A percentile compares a stretch with the other conserved stretches of the same genome.
These are phyloP conservation scores for Sporothrix euskadiensis DNA, from an alignment of 2,329 filamentous ascomycete genomes.

Conservation along the genomic window DNA sequence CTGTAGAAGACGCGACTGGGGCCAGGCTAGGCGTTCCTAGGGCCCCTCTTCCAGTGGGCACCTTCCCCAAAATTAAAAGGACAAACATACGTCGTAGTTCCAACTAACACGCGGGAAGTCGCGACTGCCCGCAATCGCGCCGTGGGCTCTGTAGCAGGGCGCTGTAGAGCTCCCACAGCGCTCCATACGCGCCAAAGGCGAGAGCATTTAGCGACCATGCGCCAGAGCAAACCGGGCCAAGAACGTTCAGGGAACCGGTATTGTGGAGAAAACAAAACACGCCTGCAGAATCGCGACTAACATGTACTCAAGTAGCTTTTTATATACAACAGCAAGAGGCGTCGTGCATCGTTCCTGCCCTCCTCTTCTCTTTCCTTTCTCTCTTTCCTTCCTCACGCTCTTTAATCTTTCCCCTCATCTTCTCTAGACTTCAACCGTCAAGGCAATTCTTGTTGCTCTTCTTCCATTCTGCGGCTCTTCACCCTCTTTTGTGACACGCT, in stretches of 20 bases:
- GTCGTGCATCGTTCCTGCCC: not conserved
- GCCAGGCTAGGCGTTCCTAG: not conserved
- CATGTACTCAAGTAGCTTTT: not conserved
- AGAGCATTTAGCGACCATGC: not conserved
- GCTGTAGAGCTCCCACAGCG: not conserved
- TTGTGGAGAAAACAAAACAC: slow-evolving; percentile 26
- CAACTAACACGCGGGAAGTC: slow-evolving; percentile 15
- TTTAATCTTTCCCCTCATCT: not conserved
- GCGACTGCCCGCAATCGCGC: slow-evolving; percentile 9
- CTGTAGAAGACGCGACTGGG: slow-evolving; percentile 11
- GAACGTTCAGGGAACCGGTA: not conserved
- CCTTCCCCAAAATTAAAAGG: slow-evolving; percentile 1
- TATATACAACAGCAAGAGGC: slow-evolving; percentile 18
- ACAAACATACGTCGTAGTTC: not conserved
- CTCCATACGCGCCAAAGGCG: not conserved
- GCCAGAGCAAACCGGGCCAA: slow-evolving; percentile 12
- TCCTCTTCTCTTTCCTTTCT: not conserved
- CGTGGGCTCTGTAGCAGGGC: not conserved
- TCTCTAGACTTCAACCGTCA: not conserved
- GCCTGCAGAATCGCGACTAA: slow-evolving; percentile 23
- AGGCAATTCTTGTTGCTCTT: not conserved
- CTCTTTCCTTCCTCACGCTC: not conserved
- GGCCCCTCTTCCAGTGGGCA: slow-evolving; percentile 8
- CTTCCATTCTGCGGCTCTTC: not conserved
- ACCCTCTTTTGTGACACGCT: not conserved